A percentile compares a stretch with the other conserved stretches of the same genome.
Conservation (phyloP, 768 basidiomycete species). For the Mycena venus region DNA sequence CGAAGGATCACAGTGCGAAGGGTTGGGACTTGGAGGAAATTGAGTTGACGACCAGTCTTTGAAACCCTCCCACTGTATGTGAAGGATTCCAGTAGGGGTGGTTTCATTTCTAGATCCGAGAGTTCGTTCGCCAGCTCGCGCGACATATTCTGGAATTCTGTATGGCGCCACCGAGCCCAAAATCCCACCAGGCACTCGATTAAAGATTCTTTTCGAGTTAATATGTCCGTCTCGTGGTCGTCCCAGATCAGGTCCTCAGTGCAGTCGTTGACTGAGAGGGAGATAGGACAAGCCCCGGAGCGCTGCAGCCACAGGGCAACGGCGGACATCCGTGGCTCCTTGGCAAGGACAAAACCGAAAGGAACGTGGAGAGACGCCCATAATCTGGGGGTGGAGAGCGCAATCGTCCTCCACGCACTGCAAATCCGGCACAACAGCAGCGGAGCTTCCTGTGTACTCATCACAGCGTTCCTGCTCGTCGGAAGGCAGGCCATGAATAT, state of each 20-base stretch:
- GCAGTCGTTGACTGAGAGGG: background rate
- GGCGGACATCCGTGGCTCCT: background rate
- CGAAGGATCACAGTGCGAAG: background rate
- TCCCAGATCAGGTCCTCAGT: too few species aligned
- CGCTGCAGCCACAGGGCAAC: too few species aligned
- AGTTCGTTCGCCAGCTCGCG: background rate
- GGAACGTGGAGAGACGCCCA: background rate
- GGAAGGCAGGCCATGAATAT: constrained; percentile 10
- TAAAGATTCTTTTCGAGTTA: background rate
- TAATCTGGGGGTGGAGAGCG: background rate
- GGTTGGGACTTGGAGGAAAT: background rate
- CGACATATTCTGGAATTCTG: background rate
- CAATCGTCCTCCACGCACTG: background rate
- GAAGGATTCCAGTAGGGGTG: background rate
- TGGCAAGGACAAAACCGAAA: background rate
- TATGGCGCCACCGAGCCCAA: background rate
- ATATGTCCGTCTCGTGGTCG: too few species aligned
- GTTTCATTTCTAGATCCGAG: background rate
- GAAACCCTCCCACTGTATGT: background rate
- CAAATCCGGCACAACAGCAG: constrained; percentile 10
- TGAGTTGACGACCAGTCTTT: background rate
- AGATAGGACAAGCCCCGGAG: background rate
- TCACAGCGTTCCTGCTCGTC: background rate
- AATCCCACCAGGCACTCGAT: background rate
- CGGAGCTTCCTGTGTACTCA: constrained; percentile 10